Percentiles rank a stretch among this genome's conserved stretches.
Conservation (phyloP, 495 filamentous ascomycete species). For the Neurospora sp. region DNA sequence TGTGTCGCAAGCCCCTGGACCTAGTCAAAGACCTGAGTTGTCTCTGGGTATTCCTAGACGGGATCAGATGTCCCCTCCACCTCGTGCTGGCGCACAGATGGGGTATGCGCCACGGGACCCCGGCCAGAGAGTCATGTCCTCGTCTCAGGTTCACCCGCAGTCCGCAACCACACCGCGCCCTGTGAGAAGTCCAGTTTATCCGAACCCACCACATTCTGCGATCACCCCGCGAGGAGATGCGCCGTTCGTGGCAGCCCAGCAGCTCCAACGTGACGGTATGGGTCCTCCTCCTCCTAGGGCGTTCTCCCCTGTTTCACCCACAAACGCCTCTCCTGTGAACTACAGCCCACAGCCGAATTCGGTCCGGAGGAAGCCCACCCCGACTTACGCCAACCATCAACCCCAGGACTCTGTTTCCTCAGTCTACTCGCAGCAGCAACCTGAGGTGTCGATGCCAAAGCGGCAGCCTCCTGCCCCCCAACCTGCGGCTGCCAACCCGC, state of each 20-base stretch:
- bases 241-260: conserved; percentile 17
- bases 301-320: conserved; percentile 1
- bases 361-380: conserved; percentile 32
- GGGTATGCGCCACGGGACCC: conserved; percentile 18
- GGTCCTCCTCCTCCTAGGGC: conserved; percentile 3
- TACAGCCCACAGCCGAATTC: conserved; percentile 16
- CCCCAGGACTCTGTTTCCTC: conserved; percentile 29
- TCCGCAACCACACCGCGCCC: conserved; percentile 9
- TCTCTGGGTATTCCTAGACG: conserved; percentile 9
- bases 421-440: conserved; percentile 24
- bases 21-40: conserved; percentile 6
- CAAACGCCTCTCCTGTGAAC: conserved; percentile 7
- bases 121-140: conserved; percentile 13
- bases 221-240: conserved; percentile 14
- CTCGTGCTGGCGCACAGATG: conserved; percentile 17
- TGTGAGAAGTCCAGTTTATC: conserved; percentile 19
- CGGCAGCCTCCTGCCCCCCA: conserved; percentile 11
- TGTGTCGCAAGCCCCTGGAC: conserved; percentile 10
- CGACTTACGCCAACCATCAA: conserved; percentile 17
- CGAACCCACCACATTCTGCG: conserved; percentile 26
- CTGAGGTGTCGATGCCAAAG: neutral
- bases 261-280: conserved; percentile 14
- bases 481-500: conserved; percentile 6
- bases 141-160: conserved; percentile 15
- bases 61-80: conserved; percentile 24